Base-by-base conservation (phyloP, 2,329 filamentous ascomycete genomes). In the Ceratocystis papillata region DNA sequence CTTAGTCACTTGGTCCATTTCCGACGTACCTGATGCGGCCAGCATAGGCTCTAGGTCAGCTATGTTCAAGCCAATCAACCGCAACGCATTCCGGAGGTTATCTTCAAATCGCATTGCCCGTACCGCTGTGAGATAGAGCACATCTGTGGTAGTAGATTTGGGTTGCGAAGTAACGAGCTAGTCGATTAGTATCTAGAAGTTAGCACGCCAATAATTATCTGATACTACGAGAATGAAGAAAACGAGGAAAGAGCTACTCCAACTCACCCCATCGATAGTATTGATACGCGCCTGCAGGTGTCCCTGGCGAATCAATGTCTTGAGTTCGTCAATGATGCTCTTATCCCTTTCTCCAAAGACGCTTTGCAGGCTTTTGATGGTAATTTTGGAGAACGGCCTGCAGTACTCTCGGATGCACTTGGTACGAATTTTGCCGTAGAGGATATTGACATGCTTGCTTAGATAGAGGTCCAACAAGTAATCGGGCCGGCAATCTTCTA, bases 351-450 rank as follows among this genome's bases (percentile, higher is more conserved):
- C 77, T 0, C 84, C 85, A 74, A 99, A 97, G 1, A 89, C 87
- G 45, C 82, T 79, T 7, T 88, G 85, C 79, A 99, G 84, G 68
- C 85, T 90, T 22, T 87, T 81, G 3, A 97, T 79, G 0, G 88
- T 92, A 68, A 96, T 90, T 70, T 87, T 87, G 53, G 88, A 95
- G 75, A 96, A 99, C 0, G 94, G 92, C 28, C 90, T 81, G 71
- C 96, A 88, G 76, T 96, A 97, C 73, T 96, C 90, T 28, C 92
- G 84, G 67, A 99, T 96, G 72, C 92, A 93, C 78, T 96, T 96
- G 72, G 83, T 88, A 67, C 94, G 85, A 70, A 99, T 91, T 61
- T 80, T 78, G 10, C 81, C 79, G 76, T 92, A 94, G 22, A 99
- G 79, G 1, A 78, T 76, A 46, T 81, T 73, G 20, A 96, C 79